Percentiles rank a stretch among this genome's conserved stretches.
Conservation (phyloP, 2,329 filamentous ascomycete genomes). For the Hypoxylon sp. region DNA sequence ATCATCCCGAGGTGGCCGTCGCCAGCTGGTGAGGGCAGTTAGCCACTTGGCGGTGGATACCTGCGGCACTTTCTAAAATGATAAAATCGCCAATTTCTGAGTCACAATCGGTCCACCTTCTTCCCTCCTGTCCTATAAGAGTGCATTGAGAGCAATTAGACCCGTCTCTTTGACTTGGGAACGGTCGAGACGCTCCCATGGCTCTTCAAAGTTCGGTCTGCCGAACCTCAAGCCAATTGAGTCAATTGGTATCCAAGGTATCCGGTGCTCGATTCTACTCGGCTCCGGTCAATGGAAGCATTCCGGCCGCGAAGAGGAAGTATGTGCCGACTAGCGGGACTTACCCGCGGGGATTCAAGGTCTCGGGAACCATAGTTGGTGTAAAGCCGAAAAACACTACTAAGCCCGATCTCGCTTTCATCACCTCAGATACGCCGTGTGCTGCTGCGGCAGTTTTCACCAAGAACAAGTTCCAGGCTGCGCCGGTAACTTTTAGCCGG, state of each 20-base stretch:
- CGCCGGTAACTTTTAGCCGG: conserved; percentile 89
- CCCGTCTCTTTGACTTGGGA: conserved; percentile 29
- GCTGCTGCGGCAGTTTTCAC: conserved; percentile 94
- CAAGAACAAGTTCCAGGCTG: conserved; percentile 97
- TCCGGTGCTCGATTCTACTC: conserved; percentile 63
- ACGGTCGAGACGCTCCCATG: conserved; percentile 38
- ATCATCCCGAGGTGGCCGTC: neutral
- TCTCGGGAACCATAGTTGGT: conserved; percentile 89
- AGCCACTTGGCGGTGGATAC: conserved; percentile 6
- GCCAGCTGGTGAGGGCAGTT: neutral
- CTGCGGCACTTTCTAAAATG: conserved; percentile 32
- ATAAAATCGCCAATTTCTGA: conserved; percentile 27
- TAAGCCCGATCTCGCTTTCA: conserved; percentile 90
- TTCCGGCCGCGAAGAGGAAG: conserved; percentile 88
- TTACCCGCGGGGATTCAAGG: conserved; percentile 91
- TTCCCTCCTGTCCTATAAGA: conserved; percentile 23
- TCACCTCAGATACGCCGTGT: conserved; percentile 89
- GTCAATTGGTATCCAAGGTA: conserved; percentile 30
- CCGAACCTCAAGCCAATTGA: conserved; percentile 36
- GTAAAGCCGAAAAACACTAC: conserved; percentile 94
- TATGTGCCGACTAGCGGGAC: conserved; percentile 88
- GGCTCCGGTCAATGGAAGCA: conserved; percentile 68
- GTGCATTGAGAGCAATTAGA: conserved; percentile 36
- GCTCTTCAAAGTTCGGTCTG: conserved; percentile 35
- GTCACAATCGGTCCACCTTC: conserved; percentile 26